These are phyloP conservation scores for Priceomyces carsonii DNA, from an alignment of 805 yeast species.

Conservation along the genomic window DNA sequence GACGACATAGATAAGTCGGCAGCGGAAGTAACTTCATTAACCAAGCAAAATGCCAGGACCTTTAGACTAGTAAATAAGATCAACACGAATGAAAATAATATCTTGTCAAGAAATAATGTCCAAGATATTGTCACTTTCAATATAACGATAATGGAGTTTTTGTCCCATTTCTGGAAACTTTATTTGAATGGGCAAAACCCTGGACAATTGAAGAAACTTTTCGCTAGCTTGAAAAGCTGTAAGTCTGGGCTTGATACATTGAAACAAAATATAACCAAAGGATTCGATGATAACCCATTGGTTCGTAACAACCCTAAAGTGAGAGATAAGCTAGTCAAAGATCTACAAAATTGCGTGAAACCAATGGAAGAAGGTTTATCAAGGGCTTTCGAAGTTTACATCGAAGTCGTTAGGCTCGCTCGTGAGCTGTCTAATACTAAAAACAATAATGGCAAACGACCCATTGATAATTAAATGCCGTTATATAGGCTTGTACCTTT, in stretches of 20 bases:
- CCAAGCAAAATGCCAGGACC: constrained; percentile 36
- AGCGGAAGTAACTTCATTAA: constrained; percentile 28
- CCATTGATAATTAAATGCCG: constrained; percentile 15
- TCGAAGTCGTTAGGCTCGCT: constrained; percentile 24
- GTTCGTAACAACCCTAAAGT: constrained; percentile 29
- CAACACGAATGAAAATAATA: constrained; percentile 10
- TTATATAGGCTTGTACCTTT: constrained; percentile 1
- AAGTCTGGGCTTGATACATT: constrained; percentile 27
- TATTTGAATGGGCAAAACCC: constrained; percentile 39
- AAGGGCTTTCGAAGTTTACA: constrained; percentile 37
- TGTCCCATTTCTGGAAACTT: constrained; percentile 45
- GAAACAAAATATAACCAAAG: constrained; percentile 20
- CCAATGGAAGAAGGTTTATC: constrained; percentile 33
- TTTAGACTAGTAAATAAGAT: constrained; percentile 18
- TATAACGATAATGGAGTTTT: constrained; percentile 41
- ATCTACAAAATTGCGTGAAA: constrained; percentile 30
- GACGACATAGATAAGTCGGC: constrained; percentile 35
- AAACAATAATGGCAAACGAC: constrained; percentile 38
- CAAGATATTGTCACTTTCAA: constrained; percentile 40
- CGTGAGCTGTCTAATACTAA: constrained; percentile 10
- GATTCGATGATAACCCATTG: constrained; percentile 24
- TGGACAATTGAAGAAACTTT: constrained; percentile 37
- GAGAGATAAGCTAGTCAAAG: constrained; percentile 33
- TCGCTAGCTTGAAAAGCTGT: constrained; percentile 35
- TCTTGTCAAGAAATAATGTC: constrained; percentile 24